Evolutionary conservation across 768 basidiomycete genomes (phyloP), one percentile per base, ranked within the genome.

Genomic region (Agaricus blazei): DNA sequence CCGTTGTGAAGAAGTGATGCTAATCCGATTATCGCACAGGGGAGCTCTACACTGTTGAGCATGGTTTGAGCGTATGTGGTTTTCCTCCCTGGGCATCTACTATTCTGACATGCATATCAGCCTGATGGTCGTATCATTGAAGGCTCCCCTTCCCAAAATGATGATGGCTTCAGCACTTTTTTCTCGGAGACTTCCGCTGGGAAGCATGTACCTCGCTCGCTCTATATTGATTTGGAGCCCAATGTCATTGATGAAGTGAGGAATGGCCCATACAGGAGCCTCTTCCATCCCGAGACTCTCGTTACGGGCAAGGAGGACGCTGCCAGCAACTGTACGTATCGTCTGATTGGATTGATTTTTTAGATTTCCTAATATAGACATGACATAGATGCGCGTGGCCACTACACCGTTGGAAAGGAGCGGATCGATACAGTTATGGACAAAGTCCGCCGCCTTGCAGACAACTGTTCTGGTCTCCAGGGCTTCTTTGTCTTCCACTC

Each of bases 401-500:
- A 98, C 76, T 98, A 98, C 76, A 98, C 97, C 60, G 85, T 99
- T 66, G 97, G 97, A 65, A 99, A 98, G 75, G 97, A 98, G 72
- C 85, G 93, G 67, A 93, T 99, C 59, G 97, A 99, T 75, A 82
- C 82, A 44, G 95, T 97, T 53, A 90, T 98, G 85, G 97, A 99
- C 75, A 95, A 92, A 73, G 78, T 98, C 63, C 91, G 97, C 70
- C 89, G 92, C 63, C 85, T 99, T 59, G 92, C 95, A 50, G 97
- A 99, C 75, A 97, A 97, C 76, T 98, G 96, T 77, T 84, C 85
- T 48, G 97, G 97, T 69, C 86, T 99, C 44, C 97, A 99, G 75
- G 97, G 97, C 65, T 99, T 99, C 85, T 98, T 98, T 68, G 92
- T 98, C 67, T 98, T 98, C 85, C 97, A 98, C 78, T 98, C 97